Percentiles rank a stretch among this genome's conserved stretches.
These are phyloP conservation scores for Cladosporium sp. DNA, from an alignment of 2,329 filamentous ascomycete species.

Conservation along the genomic window DNA sequence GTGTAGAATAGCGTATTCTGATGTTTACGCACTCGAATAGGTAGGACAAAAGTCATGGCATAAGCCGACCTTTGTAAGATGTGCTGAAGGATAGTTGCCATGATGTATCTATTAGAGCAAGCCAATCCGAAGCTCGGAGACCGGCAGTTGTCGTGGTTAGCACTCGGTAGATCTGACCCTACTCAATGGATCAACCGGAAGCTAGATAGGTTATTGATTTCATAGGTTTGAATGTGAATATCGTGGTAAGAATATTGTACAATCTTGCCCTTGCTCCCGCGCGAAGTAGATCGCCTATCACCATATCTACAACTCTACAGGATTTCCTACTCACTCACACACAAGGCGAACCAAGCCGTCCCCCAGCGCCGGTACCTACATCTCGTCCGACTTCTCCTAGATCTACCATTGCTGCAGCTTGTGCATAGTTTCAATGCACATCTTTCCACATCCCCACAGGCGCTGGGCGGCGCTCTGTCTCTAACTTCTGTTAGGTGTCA, in stretches of 20 bases:
- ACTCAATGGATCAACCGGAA: too few species aligned
- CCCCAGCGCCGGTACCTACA: background rate
- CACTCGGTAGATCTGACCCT: too few species aligned
- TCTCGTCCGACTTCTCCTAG: background rate
- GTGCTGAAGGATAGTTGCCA: too few species aligned
- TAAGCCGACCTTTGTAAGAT: too few species aligned
- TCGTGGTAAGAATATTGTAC: conserved; percentile 7
- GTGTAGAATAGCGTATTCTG: too few species aligned
- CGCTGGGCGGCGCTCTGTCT: conserved; percentile 1
- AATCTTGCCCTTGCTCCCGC: background rate
- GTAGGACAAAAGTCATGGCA: too few species aligned
- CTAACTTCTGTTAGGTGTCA: background rate
- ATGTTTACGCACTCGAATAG: too few species aligned
- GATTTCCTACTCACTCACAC: background rate
- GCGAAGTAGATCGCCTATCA: conserved; percentile 2
- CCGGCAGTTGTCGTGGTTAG: background rate
- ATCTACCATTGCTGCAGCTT: background rate
- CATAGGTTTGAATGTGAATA: too few species aligned
- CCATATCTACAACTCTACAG: conserved; percentile 7
- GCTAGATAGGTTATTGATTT: too few species aligned
- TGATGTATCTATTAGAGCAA: background rate
- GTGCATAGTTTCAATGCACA: background rate
- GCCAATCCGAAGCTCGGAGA: background rate
- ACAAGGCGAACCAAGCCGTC: background rate
- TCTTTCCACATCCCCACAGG: conserved; percentile 7